Evolutionary conservation across 2,329 filamentous ascomycete species (phyloP), one percentile per base, ranked within the genome.

Genomic region (Cladosporium velox): DNA sequence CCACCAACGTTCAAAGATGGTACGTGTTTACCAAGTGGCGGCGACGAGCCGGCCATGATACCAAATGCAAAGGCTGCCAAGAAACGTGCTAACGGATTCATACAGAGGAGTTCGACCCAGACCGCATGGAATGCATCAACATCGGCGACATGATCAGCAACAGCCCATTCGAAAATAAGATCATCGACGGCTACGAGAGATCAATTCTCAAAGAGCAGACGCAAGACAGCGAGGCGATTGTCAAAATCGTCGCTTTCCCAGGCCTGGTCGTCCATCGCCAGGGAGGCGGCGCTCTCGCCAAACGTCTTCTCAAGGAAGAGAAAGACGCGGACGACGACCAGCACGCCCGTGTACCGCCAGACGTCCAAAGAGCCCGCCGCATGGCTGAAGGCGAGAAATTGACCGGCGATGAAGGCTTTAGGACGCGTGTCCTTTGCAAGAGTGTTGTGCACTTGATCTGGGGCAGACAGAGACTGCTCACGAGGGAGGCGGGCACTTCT

Each of bases 1-100:
- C 66, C 71, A 24, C 69, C 72, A 8, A 70, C 72, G 0, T 75
- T 75, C 73, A 76, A 77, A 51, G 74, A 75, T 51, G 72, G 73
- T 63, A 47, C 28, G 61, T 47, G 4, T 5, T 10, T 12, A 14
- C 15, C 7, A 21, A 5, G 32, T 12, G 52, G 6, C 18, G 14
- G 15, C 21, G 4, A 38, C 18, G 18, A 38, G 7, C 51, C 24
- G n/a, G 38, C 18, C 49, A 28, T 52, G 14, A 28, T 52, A 15
- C 4, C 14, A 2, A 52, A 28, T 8, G 2, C 5, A 26, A 38
- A 24, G 14, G 0, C 7, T 7, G 1, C 6, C 52, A 55, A 21
- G 52, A 10, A 18, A 5, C 18, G 8, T 11, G 34, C 55, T 58
- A 8, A 58, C 32, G 18, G 14, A 15, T 21, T 2, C 3, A 12